phyloP scores from a whole-genome alignment of 257 asterid species.

The Ocimum tenuiflorum region DNA sequence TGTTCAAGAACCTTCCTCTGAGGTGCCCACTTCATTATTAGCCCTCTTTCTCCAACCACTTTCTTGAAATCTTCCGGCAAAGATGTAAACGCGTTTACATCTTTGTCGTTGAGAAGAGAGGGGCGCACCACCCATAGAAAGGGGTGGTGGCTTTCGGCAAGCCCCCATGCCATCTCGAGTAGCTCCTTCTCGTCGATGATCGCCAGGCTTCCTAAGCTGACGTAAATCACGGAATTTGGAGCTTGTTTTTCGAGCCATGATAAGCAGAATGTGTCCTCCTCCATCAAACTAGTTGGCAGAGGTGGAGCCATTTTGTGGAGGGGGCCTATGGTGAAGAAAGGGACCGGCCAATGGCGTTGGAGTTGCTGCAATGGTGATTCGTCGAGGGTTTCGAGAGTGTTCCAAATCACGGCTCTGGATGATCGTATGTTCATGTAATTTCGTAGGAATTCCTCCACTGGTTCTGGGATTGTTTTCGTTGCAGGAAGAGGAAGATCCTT shows the following conservation, averaged over 20 bases:
- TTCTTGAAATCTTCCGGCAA: constrained; percentile 19
- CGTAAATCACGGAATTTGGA: constrained; percentile 35
- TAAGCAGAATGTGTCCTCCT: constrained; percentile 30
- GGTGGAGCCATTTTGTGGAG: constrained; percentile 38
- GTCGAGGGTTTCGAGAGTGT: constrained; percentile 34
- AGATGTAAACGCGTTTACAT: constrained; percentile 3
- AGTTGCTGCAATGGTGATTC: constrained; percentile 17
- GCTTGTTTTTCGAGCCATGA: constrained; percentile 43
- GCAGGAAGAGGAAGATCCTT: constrained; percentile 35
- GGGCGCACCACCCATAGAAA: constrained; percentile 47
- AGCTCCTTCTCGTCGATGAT: constrained; percentile 25
- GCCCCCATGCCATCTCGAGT: constrained; percentile 35
- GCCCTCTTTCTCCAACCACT: neutral
- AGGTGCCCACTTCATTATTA: constrained; percentile 42
- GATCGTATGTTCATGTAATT: constrained; percentile 26
- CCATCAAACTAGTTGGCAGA: constrained; percentile 26
- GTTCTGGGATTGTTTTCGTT: neutral
- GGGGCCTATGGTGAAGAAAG: constrained; percentile 52
- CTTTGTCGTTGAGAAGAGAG: constrained; percentile 12
- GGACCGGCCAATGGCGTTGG: constrained; percentile 30
- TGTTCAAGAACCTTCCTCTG: constrained; percentile 42
- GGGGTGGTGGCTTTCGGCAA: constrained; percentile 33
- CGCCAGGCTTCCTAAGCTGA: constrained; percentile 43
- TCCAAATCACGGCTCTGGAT: constrained; percentile 40
- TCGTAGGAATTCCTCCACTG: constrained; percentile 4